Conservation (phyloP, 208 protist genomes). For the Trypanosoma lewisi region DNA sequence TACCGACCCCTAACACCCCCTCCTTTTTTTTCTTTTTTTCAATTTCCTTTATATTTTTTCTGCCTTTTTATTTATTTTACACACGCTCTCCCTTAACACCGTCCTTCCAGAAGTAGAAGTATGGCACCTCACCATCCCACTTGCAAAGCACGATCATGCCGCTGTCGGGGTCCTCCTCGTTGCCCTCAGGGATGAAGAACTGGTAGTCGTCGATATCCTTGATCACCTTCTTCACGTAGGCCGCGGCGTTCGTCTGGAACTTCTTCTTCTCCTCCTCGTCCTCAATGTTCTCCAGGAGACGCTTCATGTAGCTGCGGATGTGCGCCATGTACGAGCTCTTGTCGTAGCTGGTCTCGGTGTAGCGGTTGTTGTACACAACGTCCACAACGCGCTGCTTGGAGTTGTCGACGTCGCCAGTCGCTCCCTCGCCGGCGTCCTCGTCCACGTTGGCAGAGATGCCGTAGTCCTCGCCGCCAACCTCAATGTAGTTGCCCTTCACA, state of each 20-base stretch:
- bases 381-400: slow-evolving; percentile 83
- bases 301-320: slow-evolving; percentile 92
- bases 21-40: slow-evolving; percentile 15
- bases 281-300: slow-evolving; percentile 83
- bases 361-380: slow-evolving; percentile 89
- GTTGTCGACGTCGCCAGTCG: slow-evolving; percentile 77
- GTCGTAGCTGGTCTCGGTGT: slow-evolving; percentile 92
- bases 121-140: slow-evolving; percentile 84
- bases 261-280: slow-evolving; percentile 79
- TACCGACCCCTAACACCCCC: neutral
- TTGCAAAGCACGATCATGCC: slow-evolving; percentile 90
- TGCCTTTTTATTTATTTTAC: slow-evolving; percentile 15
- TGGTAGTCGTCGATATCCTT: slow-evolving; percentile 92
- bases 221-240: slow-evolving; percentile 91
- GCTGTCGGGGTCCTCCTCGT: slow-evolving; percentile 88
- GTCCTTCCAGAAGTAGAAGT: slow-evolving; percentile 92
- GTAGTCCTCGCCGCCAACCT: slow-evolving; percentile 88
- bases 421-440: slow-evolving; percentile 83
- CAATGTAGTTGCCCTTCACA: slow-evolving; percentile 83
- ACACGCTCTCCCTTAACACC: slow-evolving; percentile 85
- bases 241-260: slow-evolving; percentile 83
- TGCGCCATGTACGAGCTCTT: slow-evolving; percentile 92
- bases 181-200: slow-evolving; percentile 91
- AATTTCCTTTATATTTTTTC: slow-evolving; percentile 15
- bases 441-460: slow-evolving; percentile 91